A percentile compares a stretch with the other conserved stretches of the same genome.
Evolutionary conservation across 257 asterid species (phyloP).

Genomic region (Ligustrum vulgare): DNA sequence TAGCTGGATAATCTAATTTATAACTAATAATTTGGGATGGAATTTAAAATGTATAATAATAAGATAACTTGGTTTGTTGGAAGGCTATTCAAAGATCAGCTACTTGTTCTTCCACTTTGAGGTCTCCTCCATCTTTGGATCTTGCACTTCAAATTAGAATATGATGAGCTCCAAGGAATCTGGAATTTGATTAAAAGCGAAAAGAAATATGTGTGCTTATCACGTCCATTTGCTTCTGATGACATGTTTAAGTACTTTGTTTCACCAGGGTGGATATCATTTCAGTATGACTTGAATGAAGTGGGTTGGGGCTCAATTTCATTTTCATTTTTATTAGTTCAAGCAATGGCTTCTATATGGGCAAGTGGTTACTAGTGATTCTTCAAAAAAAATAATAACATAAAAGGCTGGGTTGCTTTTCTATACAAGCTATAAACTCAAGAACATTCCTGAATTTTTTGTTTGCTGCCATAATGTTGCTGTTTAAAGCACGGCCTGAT

Average conservation of each 20-base stretch:
- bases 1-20: not conserved
- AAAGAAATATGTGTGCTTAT: not conserved
- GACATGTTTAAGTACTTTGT: not conserved
- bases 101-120: not conserved
- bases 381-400: not conserved
- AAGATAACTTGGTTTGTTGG: not conserved
- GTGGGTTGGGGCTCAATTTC: not conserved
- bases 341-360: not conserved
- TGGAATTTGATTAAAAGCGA: not conserved
- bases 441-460: not conserved
- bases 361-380: not conserved
- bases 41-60: not conserved
- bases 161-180: not conserved
- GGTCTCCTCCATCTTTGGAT: not conserved
- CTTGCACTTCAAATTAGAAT: not conserved
- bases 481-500: not conserved
- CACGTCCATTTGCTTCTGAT: not conserved
- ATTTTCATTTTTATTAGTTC: not conserved
- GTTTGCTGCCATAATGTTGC: not conserved
- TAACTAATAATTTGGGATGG: not conserved
- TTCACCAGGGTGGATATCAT: not conserved
- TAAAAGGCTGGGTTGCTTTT: not conserved
- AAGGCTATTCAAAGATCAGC: not conserved
- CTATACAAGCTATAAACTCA: not conserved
- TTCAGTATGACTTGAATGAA: conserved; percentile 6